phyloP scores from a whole-genome alignment of 2,329 filamentous ascomycete genomes.

The Scolecobasidium constrictum region DNA sequence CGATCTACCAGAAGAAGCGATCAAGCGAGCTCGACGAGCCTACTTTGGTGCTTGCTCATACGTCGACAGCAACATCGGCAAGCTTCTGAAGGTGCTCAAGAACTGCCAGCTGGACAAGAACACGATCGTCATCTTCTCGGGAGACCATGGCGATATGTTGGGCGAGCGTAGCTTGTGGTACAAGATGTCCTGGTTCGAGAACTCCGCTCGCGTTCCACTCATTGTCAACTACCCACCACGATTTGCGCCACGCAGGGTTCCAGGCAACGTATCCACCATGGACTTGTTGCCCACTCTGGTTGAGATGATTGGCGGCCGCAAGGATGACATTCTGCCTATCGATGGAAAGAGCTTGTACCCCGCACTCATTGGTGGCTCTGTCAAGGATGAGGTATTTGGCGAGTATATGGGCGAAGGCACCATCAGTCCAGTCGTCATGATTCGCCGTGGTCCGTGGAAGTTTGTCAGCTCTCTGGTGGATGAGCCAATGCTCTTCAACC shows the following conservation, averaged over 20 bases:
- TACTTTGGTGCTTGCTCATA: constrained; percentile 93
- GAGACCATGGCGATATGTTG: constrained; percentile 93
- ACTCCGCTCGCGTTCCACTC: constrained; percentile 79
- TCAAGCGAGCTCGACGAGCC: constrained; percentile 73
- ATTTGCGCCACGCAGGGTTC: constrained; percentile 65
- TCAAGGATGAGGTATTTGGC: constrained; percentile 79
- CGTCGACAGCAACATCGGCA: constrained; percentile 84
- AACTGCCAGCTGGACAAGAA: constrained; percentile 71
- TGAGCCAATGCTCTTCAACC: constrained; percentile 73
- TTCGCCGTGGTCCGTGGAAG: constrained; percentile 80
- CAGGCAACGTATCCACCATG: constrained; percentile 79
- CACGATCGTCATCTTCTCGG: constrained; percentile 85
- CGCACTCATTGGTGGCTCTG: constrained; percentile 57
- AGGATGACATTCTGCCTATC: constrained; percentile 64
- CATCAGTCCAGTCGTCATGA: constrained; percentile 85
- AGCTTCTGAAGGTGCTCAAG: constrained; percentile 65
- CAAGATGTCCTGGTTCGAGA: constrained; percentile 97
- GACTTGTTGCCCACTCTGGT: constrained; percentile 84
- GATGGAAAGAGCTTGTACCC: constrained; percentile 74
- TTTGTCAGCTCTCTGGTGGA: constrained; percentile 80
- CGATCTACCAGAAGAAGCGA: constrained; percentile 73
- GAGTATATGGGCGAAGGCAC: constrained; percentile 95
- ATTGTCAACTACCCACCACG: constrained; percentile 69
- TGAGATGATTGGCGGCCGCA: constrained; percentile 52
- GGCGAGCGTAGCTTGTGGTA: constrained; percentile 90